Base-by-base conservation (phyloP, 106 monocot species). In the Gastrodia elata region DNA sequence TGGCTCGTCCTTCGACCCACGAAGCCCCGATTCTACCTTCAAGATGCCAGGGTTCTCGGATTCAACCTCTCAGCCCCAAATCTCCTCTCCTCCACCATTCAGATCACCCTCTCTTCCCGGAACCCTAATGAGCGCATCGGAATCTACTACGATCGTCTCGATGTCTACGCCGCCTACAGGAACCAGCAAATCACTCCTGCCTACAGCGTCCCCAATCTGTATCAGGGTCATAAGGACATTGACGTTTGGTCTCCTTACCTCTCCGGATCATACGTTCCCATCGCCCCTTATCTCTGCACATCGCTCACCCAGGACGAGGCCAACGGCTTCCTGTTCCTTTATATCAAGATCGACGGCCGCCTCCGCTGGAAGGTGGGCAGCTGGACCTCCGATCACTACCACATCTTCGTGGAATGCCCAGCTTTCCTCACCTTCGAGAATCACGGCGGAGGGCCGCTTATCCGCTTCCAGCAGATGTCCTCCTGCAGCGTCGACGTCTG, bases 331-430 rank as follows among this genome's bases (percentile, higher is more conserved):
- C 64, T 87, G 26, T 70, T 86, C 36, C 26, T 86, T 42, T 55
- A 83, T 68, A 58, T 86, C 71, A 86, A 77, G 80, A 56, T 86
- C 49, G 82, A 83, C 58, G 86, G 86, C 15, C 73, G 76, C 40
- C 41, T 86, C 14, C 74, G 82, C 27, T 86, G 86, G 86, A 83
- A 86, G 83, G 86, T 83, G 20, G 86, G 86, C n/a, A 83, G 43
- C 71, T 86, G 86, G 86, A 80, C 49, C 27, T 86, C 86, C 55
- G 79, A 76, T 9, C 38, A 49, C 25, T 86, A 86, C 76, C 85
- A 80, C 49, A 57, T 86, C 76, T 68, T 64, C 64, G 82, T 86
- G 44, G 76, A 65, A 26, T 86, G 85, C 68, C 85, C 85, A 14
- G 76, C 82, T 20, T 61, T 86, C 61, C 73, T 86, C 40, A 68